These are phyloP conservation scores for Xylariaceae sp. DNA, from an alignment of 2,329 filamentous ascomycete genomes.

Conservation along the genomic window DNA sequence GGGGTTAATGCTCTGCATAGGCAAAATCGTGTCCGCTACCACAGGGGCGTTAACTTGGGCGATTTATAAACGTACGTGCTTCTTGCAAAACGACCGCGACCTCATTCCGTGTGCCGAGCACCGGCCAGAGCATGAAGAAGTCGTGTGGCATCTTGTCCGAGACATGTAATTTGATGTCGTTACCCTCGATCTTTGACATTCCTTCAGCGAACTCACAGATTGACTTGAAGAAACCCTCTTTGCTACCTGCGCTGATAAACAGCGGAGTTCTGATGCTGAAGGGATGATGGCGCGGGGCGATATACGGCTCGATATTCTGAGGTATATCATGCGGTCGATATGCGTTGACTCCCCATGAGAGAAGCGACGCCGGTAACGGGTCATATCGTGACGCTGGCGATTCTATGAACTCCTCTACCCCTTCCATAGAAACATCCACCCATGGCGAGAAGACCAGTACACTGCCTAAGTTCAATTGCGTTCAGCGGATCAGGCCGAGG, in stretches of 20 bases:
- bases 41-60: too few relatives aligned
- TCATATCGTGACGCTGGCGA: conserved; percentile 10
- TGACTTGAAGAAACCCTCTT: conserved; percentile 17
- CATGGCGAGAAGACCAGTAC: conserved; percentile 19
- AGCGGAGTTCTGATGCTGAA: conserved; percentile 18
- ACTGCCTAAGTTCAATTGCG: conserved; percentile 10
- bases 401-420: conserved; percentile 4
- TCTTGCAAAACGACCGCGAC: not conserved
- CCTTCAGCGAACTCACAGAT: conserved; percentile 16
- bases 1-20: too few relatives aligned
- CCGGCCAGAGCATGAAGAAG: conserved; percentile 3
- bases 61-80: not conserved
- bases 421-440: conserved; percentile 17
- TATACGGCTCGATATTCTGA: conserved; percentile 11
- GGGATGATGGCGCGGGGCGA: conserved; percentile 22
- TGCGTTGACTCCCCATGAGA: conserved; percentile 21
- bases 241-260: conserved; percentile 17
- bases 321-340: conserved; percentile 14
- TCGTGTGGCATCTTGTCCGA: conserved; percentile 15
- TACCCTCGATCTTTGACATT: conserved; percentile 16
- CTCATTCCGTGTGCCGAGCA: not conserved
- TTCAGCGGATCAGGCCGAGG: not conserved
- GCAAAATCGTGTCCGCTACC: too few relatives aligned
- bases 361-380: conserved; percentile 12
- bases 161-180: conserved; percentile 12